A percentile compares a stretch with the other conserved stretches of the same genome.
Evolutionary conservation across 495 filamentous ascomycete genomes (phyloP).

Genomic region (Daldinia concentrica): DNA sequence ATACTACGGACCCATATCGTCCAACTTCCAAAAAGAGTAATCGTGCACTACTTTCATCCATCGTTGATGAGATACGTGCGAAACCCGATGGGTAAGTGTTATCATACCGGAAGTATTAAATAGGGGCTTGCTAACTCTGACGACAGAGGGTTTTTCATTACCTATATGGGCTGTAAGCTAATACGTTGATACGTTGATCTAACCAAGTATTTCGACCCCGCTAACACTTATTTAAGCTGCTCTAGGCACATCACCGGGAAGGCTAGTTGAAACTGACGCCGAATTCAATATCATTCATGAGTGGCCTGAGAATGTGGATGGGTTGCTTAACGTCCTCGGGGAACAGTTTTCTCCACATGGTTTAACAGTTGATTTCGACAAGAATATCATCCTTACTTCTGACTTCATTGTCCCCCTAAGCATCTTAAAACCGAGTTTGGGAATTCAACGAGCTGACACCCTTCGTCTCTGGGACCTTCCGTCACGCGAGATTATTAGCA

Average conservation of each 20-base stretch:
- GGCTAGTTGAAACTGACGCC: conserved; percentile 67
- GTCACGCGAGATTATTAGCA: conserved; percentile 63
- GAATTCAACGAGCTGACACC: conserved; percentile 63
- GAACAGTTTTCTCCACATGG: conserved; percentile 70
- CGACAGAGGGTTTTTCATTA: conserved; percentile 66
- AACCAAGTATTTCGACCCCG: neutral
- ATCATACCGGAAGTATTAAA: neutral
- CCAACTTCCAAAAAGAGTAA: conserved; percentile 68
- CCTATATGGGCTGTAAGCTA: conserved; percentile 52
- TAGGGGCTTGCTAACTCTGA: neutral
- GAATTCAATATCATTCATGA: conserved; percentile 70
- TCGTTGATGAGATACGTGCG: conserved; percentile 70
- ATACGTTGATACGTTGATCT: neutral
- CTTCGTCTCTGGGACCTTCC: conserved; percentile 67
- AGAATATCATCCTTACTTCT: conserved; percentile 66
- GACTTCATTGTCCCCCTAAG: conserved; percentile 69
- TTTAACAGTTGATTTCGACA: conserved; percentile 65
- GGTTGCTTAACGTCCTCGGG: conserved; percentile 63
- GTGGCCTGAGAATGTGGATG: conserved; percentile 64
- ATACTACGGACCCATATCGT: conserved; percentile 65
- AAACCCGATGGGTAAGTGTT: conserved; percentile 65
- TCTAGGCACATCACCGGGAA: conserved; percentile 65
- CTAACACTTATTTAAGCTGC: conserved; percentile 50
- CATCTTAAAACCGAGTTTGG: conserved; percentile 66
- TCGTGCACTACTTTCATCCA: conserved; percentile 63